Base-by-base conservation (phyloP, 495 filamentous ascomycete genomes). In the Penicillium maclennaniae region DNA sequence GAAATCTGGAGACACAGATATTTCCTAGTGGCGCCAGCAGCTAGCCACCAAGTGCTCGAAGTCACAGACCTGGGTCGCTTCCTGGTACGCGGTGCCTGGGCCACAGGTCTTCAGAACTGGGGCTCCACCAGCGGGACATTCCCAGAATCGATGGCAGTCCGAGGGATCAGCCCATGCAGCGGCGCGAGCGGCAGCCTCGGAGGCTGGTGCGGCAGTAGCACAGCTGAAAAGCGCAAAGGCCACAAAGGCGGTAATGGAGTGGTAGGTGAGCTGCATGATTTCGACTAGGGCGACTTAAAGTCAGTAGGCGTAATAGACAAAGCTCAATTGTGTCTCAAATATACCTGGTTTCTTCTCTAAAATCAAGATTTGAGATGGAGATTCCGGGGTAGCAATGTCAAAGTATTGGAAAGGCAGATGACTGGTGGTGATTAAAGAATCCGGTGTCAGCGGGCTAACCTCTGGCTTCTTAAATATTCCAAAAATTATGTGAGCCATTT, bases 31-130 rank as follows among this genome's bases (percentile, higher is more conserved):
- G 26, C n/a, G 45, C 45, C 45, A 26, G 45, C 45, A 48, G 34
- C 45, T 48, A n/a, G 12, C 45, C 34, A 48, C 45, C 15, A 48
- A 21, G 45, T 48, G 27, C 38, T 48, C 51, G 25, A 19, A 54
- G 26, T 54, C 51, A 38, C 51, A 54, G 38, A 54, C 51, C 1
- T 26, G 38, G 9, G 51, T 54, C 6, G 6, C 26, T 8, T 38
- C 6, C 38, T 54, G 51, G 17, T 48, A 54, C n/a, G 51, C 51
- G 10, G 51, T 54, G 25, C 51, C 51, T 17, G 51, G 51, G 7
- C 51, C 51, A 5, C 51, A 54, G 25, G 51, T 54, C 38, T 54
- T 54, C 36, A 47, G 34, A 15, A 54, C 51, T 2, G 51, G 51
- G 2, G 20, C 43, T 7, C 45, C 51, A 15, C 51, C 51, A 14